Evolutionary conservation across 2,329 filamentous ascomycete species (phyloP).

Genomic region (Exophiala alcalophila): DNA sequence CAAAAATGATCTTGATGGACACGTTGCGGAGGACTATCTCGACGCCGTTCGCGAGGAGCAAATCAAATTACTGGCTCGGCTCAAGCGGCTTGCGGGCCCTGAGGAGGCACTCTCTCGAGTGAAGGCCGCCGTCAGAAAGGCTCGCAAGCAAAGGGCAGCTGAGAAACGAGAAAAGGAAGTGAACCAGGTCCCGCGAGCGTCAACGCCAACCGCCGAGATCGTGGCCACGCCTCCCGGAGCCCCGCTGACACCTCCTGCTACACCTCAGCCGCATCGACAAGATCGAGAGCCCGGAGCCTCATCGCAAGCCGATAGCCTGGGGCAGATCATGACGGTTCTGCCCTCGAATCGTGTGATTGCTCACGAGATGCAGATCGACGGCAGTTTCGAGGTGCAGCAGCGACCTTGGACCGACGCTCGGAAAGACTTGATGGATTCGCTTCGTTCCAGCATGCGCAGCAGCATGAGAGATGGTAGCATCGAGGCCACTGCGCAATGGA

Average conservation of each 20-base stretch:
- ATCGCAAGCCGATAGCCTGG: conserved; percentile 40
- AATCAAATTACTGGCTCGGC: conserved; percentile 58
- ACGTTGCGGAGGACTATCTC: conserved; percentile 61
- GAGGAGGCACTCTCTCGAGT: conserved; percentile 60
- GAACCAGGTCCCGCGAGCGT: conserved; percentile 29
- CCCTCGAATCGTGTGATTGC: conserved; percentile 61
- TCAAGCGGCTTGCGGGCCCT: conserved; percentile 61
- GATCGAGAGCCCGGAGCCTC: conserved; percentile 38
- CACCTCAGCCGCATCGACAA: conserved; percentile 38
- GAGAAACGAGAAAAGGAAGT: conserved; percentile 17
- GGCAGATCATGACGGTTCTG: conserved; percentile 57
- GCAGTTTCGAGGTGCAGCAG: conserved; percentile 59
- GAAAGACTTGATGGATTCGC: conserved; percentile 53
- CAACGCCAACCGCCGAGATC: conserved; percentile 19
- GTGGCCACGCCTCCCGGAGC: conserved; percentile 32
- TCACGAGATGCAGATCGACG: conserved; percentile 63
- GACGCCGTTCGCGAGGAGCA: conserved; percentile 66
- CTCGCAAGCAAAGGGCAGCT: conserved; percentile 32
- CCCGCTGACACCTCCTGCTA: conserved; percentile 26
- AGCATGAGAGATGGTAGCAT: conserved; percentile 58
- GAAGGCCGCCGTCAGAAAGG: conserved; percentile 59
- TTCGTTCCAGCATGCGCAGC: conserved; percentile 53
- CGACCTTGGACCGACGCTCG: conserved; percentile 49
- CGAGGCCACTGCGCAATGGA: conserved; percentile 57
- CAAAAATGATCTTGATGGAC: conserved; percentile 60